Conservation (phyloP, 495 filamentous ascomycete genomes). For the Tuber umbilicatum region DNA sequence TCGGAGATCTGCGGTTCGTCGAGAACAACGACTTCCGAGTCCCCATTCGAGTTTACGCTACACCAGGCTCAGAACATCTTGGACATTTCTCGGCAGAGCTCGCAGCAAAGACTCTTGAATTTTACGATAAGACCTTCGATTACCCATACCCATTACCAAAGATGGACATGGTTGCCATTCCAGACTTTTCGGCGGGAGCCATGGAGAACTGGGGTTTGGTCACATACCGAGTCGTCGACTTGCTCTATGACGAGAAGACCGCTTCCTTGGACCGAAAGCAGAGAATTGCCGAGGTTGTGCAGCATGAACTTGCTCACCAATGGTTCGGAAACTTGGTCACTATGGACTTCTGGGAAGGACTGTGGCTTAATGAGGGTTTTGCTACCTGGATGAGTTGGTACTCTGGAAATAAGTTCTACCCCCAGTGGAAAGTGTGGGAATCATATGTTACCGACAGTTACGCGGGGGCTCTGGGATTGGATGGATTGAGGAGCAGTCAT, state of each 20-base stretch:
- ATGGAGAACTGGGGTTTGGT: constrained; percentile 99
- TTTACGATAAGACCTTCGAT: constrained; percentile 72
- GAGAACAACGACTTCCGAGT: constrained; percentile 69
- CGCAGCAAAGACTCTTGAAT: constrained; percentile 60
- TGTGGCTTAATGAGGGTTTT: constrained; percentile 98
- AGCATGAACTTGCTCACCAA: constrained; percentile 96
- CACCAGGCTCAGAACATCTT: constrained; percentile 58
- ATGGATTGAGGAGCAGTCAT: constrained; percentile 89
- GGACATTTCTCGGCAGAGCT: constrained; percentile 63
- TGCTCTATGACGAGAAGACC: constrained; percentile 85
- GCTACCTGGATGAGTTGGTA: constrained; percentile 80
- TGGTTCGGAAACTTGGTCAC: constrained; percentile 99
- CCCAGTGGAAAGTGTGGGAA: constrained; percentile 99
- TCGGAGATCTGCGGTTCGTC: constrained; percentile 69
- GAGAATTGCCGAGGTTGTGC: constrained; percentile 86
- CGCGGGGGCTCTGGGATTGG: constrained; percentile 76
- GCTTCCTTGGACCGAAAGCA: constrained; percentile 89
- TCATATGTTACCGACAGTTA: constrained; percentile 85
- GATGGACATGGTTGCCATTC: constrained; percentile 98
- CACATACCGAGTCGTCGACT: constrained; percentile 86
- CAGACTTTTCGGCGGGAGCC: constrained; percentile 84
- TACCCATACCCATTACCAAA: constrained; percentile 66
- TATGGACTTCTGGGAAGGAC: constrained; percentile 98
- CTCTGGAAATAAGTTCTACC: constrained; percentile 79
- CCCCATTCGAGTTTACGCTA: constrained; percentile 64